phyloP scores from a whole-genome alignment of 805 yeast genomes.

The Candida pseudoglaebosa region DNA sequence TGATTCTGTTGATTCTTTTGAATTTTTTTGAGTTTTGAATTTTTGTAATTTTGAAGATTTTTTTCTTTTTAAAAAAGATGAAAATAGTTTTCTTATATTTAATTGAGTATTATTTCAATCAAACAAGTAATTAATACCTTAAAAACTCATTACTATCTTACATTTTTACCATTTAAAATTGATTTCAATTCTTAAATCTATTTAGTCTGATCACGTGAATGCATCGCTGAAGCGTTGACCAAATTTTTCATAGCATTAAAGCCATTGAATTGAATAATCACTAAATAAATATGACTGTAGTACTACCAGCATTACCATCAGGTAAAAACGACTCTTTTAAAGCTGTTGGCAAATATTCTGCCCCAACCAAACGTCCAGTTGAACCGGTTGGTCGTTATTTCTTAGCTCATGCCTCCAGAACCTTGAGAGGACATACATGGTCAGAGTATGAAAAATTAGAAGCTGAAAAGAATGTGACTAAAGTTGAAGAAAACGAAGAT shows the following conservation, averaged over 20 bases:
- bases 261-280: not conserved
- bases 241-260: constrained; percentile 2
- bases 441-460: constrained; percentile 93
- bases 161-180: not conserved
- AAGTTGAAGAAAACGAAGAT: constrained; percentile 57
- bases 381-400: constrained; percentile 97
- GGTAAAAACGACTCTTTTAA: constrained; percentile 46
- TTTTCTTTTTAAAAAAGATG: constrained; percentile 1
- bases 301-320: constrained; percentile 49
- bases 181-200: too few relatives aligned
- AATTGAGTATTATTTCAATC: too few relatives aligned
- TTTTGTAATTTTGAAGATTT: not conserved
- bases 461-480: constrained; percentile 80
- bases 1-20: too few relatives aligned
- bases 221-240: constrained; percentile 10
- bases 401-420: constrained; percentile 94
- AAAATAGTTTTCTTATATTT: too few relatives aligned
- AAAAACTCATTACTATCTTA: too few relatives aligned
- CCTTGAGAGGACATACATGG: constrained; percentile 97
- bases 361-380: constrained; percentile 71
- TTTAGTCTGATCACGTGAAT: too few relatives aligned
- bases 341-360: constrained; percentile 47
- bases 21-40: too few relatives aligned
- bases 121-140: not conserved
- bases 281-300: constrained; percentile 27